A percentile compares a stretch with the other conserved stretches of the same genome.
Conservation (phyloP, 2,329 filamentous ascomycete genomes). For the Pestalotiopsis fici region DNA sequence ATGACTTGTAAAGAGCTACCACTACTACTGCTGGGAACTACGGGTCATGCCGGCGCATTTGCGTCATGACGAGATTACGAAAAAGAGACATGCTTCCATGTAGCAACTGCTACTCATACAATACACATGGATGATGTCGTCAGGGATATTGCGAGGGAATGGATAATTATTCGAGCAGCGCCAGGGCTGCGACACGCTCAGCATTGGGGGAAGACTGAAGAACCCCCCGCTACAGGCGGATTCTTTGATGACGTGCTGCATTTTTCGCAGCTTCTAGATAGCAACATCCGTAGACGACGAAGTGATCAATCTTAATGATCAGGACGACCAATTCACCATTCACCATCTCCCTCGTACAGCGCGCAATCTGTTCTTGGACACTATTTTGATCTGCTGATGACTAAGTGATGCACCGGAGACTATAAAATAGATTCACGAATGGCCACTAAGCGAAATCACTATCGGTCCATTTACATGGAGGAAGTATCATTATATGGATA, state of each 20-base stretch:
- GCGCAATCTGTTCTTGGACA: background rate
- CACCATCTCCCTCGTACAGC: background rate
- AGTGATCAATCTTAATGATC: constrained; percentile 13
- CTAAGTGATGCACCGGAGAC: too few species aligned
- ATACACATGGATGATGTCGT: constrained; percentile 22
- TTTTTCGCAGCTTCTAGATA: constrained; percentile 32
- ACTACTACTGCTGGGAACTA: constrained; percentile 16
- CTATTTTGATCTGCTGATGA: background rate
- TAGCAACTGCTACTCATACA: constrained; percentile 12
- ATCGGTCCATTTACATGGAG: too few species aligned
- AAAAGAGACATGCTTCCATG: constrained; percentile 9
- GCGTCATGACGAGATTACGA: constrained; percentile 4
- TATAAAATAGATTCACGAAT: too few species aligned
- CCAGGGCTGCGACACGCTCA: constrained; percentile 23
- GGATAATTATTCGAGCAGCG: constrained; percentile 21
- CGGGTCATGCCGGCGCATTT: constrained; percentile 12
- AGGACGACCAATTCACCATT: constrained; percentile 2
- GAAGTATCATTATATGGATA: too few species aligned
- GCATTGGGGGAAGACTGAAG: constrained; percentile 17
- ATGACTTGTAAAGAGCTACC: constrained; percentile 53
- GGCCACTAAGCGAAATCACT: too few species aligned
- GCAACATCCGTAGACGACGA: constrained; percentile 33
- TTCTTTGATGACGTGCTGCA: constrained; percentile 30
- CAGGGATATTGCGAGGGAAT: constrained; percentile 26
- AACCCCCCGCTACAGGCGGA: constrained; percentile 17